Evolutionary conservation across 495 filamentous ascomycete species (phyloP).

Genomic region (Daldinia grandis): DNA sequence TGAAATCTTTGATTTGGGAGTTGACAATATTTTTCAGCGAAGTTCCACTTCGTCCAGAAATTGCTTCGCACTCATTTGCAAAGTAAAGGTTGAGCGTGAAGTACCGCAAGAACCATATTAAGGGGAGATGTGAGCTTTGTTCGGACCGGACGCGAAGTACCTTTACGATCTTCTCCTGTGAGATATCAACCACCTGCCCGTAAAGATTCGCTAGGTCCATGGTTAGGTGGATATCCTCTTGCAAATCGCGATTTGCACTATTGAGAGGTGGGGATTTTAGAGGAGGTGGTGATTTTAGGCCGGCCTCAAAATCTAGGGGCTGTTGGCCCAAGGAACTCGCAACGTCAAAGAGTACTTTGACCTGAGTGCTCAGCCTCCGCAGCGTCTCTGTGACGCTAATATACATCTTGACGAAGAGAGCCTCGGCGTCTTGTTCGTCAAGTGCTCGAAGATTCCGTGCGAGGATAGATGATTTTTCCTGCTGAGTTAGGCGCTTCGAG

Average conservation of each 20-base stretch:
- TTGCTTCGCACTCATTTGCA: slow-evolving; percentile 95
- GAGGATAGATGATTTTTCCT: slow-evolving; percentile 88
- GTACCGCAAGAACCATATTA: slow-evolving; percentile 85
- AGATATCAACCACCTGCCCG: slow-evolving; percentile 90
- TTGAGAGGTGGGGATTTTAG: slow-evolving; percentile 45
- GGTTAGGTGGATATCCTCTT: slow-evolving; percentile 84
- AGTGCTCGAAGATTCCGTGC: slow-evolving; percentile 91
- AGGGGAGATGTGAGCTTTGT: slow-evolving; percentile 75
- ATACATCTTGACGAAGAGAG: slow-evolving; percentile 83
- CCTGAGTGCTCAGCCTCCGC: slow-evolving; percentile 84
- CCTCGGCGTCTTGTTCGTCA: slow-evolving; percentile 84
- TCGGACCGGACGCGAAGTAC: slow-evolving; percentile 91
- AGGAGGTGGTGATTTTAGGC: slow-evolving; percentile 56
- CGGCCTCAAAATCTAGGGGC: slow-evolving; percentile 31
- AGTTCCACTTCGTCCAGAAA: slow-evolving; percentile 86
- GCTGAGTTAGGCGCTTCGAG: slow-evolving; percentile 72
- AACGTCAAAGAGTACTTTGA: slow-evolving; percentile 94
- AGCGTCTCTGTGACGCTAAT: slow-evolving; percentile 86
- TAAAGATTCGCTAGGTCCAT: slow-evolving; percentile 95
- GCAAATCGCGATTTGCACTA: slow-evolving; percentile 58
- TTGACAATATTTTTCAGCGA: slow-evolving; percentile 88
- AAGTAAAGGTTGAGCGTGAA: slow-evolving; percentile 94
- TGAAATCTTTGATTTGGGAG: slow-evolving; percentile 89
- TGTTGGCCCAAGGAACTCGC: slow-evolving; percentile 74
- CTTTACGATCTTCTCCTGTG: slow-evolving; percentile 90